Evolutionary conservation across 164 flowering plant genomes (phyloP).

Genomic region (Tetracentron sinense): DNA sequence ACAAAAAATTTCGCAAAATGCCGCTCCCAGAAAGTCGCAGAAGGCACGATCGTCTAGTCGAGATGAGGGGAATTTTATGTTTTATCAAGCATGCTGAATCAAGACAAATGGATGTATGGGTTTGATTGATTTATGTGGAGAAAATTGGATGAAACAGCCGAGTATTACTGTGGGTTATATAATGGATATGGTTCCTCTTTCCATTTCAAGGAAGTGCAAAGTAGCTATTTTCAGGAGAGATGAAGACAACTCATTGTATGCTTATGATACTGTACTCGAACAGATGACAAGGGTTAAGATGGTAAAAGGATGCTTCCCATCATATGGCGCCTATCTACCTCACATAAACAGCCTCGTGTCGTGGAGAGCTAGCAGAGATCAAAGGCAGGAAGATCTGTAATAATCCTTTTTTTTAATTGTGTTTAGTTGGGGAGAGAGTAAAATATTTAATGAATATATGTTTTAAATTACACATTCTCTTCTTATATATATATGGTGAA

Average conservation of each 20-base stretch:
- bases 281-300: constrained; percentile 24
- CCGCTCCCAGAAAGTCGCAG: constrained; percentile 26
- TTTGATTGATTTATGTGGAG: constrained; percentile 24
- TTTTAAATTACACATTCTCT: no score
- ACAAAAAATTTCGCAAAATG: constrained; percentile 33
- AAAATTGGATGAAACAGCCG: constrained; percentile 27
- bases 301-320: neutral
- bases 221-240: constrained; percentile 25
- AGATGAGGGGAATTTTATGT: constrained; percentile 29
- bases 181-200: constrained; percentile 28
- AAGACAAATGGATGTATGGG: constrained; percentile 29
- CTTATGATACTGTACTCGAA: constrained; percentile 23
- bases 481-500: no score
- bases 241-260: constrained; percentile 19
- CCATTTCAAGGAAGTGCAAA: constrained; percentile 13
- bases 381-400: neutral
- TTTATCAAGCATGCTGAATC: constrained; percentile 24
- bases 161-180: constrained; percentile 13
- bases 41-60: constrained; percentile 29
- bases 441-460: no score
- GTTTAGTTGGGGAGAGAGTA: no score
- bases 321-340: constrained; percentile 13
- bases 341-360: constrained; percentile 38
- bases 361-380: constrained; percentile 14
- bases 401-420: no score